Evolutionary conservation across 768 basidiomycete species (phyloP).

Genomic region (Mycena olivaceomarginata): DNA sequence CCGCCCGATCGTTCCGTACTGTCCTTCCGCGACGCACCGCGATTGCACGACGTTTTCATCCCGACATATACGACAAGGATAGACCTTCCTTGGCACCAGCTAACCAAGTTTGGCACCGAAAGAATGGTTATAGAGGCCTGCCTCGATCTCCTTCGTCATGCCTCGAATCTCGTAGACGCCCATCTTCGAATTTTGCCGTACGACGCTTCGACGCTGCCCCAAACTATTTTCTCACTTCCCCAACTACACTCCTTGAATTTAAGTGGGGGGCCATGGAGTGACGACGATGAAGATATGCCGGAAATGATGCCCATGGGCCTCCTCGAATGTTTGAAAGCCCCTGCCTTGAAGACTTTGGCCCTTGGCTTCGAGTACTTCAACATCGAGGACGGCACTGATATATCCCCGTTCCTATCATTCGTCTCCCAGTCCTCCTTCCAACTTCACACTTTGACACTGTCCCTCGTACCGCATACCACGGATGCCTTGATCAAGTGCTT

Average conservation of each 20-base stretch:
- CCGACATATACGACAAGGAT: not conserved
- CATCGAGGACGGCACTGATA: too few species aligned
- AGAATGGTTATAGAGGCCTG: not conserved
- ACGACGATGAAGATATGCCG: not conserved
- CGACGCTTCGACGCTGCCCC: not conserved
- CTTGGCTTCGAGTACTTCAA: not conserved
- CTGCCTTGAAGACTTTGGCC: conserved; percentile 9
- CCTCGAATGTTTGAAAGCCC: conserved; percentile 7
- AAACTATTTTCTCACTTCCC: not conserved
- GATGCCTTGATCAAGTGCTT: not conserved
- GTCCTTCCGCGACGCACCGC: conserved; percentile 6
- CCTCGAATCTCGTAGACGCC: not conserved
- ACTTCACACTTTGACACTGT: not conserved
- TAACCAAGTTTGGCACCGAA: not conserved
- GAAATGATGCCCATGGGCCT: not conserved
- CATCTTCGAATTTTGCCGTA: not conserved
- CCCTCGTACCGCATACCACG: not conserved
- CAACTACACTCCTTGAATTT: conserved; percentile 2
- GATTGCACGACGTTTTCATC: not conserved
- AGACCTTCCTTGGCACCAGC: not conserved
- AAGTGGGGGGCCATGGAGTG: too few species aligned
- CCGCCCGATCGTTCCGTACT: not conserved
- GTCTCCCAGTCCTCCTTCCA: not conserved
- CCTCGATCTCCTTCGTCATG: not conserved
- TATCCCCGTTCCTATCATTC: not conserved